These are phyloP conservation scores for Candida quercuum DNA, from an alignment of 805 yeast genomes.

Conservation along the genomic window DNA sequence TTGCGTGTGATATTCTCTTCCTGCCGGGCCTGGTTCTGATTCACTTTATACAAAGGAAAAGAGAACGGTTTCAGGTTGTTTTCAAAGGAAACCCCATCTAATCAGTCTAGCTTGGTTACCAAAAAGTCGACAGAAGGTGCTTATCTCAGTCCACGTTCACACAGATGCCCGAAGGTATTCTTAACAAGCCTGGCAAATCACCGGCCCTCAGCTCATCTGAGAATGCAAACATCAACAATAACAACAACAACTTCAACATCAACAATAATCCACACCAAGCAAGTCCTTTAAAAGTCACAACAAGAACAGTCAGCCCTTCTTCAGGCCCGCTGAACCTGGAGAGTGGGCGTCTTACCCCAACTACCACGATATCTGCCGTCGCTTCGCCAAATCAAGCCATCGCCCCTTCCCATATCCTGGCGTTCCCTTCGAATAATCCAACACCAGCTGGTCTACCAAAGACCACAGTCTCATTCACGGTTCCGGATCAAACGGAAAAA, in stretches of 20 bases:
- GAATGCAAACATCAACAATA: no score
- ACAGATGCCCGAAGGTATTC: not conserved
- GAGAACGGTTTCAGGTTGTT: no score
- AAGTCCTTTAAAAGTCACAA: not conserved
- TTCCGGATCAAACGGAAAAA: slow-evolving; percentile 36
- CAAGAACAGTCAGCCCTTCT: no score
- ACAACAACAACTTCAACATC: no score
- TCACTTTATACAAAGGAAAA: no score
- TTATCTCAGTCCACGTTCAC: no score
- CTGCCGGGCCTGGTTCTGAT: no score
- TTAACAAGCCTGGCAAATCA: not conserved
- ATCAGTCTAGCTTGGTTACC: no score
- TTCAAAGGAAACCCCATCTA: no score
- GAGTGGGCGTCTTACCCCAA: not conserved
- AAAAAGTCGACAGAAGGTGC: no score
- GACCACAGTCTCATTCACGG: slow-evolving; percentile 40
- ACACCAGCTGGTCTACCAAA: not conserved
- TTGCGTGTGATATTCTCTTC: no score
- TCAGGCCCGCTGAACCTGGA: not conserved
- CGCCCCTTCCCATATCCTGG: not conserved
- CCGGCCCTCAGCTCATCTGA: not conserved
- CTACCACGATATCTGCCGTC: not conserved
- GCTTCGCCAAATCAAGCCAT: not conserved
- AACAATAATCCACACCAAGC: no score
- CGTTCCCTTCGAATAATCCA: not conserved